Base-by-base conservation (phyloP, 23 red algal genomes). In the Rhodosorus marinus region DNA sequence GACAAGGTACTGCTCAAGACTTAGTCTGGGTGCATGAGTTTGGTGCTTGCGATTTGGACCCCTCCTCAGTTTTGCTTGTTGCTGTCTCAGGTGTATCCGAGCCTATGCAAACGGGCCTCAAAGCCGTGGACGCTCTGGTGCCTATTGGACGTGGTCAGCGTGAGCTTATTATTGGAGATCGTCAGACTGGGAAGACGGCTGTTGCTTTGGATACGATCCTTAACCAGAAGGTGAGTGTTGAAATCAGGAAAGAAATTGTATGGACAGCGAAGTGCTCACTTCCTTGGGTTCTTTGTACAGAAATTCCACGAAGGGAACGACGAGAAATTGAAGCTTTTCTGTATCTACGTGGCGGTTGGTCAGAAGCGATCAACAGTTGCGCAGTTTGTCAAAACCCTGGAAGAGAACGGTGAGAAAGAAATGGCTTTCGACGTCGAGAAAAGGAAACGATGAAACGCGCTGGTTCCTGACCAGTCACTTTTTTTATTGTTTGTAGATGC, bases 81-180 rank as follows among this genome's bases (percentile, higher is more conserved):
- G n/a, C n/a, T n/a, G n/a, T n/a, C n/a, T n/a, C n/a, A n/a, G 57
- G 57, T 15, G 88, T 94, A 48, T 64, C 73, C 33, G 88, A 84
- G 53, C 88, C 88, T 6, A 84, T 94, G 77, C 75, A 82, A 42
- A 94, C 88, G n/a, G 88, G 88, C 47, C 38, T 94, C 23, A 94
- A 84, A 48, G 88, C 88, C 5, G 77, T 94, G 6, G 88, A 94
- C 51, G 68, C 75, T 20, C 36, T 94, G 2, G 77, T 94, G 6
- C 88, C 88, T 11, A 94, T 94, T 51, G 88, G 88, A 17, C 78
- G 88, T 47, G 88, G 88, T 8, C 88, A 94, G 66, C 75, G 88
- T 43, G 88, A 94, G 58, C 70, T 94, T 27, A 94, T 94, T 35
- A 94, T 94, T 53, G 88, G 88, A 33, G 88, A 94, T 80, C 88